Percentiles rank a stretch among this genome's conserved stretches.
Evolutionary conservation across 202 grass and related monocot species (phyloP).

Genomic region (Digitaria exilis): DNA sequence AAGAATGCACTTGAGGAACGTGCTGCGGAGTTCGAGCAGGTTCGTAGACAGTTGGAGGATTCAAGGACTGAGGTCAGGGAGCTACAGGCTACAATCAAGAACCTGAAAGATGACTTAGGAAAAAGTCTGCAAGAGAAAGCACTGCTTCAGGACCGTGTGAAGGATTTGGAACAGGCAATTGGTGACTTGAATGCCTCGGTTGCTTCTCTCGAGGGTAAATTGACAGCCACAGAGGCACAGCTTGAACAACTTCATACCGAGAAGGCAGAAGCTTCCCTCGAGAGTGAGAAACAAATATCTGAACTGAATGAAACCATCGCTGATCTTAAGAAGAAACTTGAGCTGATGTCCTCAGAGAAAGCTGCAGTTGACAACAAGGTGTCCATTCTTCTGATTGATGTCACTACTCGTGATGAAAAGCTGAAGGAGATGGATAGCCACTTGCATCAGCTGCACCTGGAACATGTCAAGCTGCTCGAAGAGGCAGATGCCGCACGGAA

Average conservation of each 20-base stretch:
- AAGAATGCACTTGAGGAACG: conserved; percentile 60
- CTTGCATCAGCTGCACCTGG: conserved; percentile 72
- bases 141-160: conserved; percentile 43
- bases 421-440: conserved; percentile 54
- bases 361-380: conserved; percentile 35
- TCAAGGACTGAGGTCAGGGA: conserved; percentile 33
- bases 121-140: conserved; percentile 53
- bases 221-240: conserved; percentile 45
- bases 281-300: conserved; percentile 51
- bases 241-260: conserved; percentile 43
- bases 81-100: conserved; percentile 51
- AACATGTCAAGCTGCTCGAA: conserved; percentile 66
- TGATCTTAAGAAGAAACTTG: conserved; percentile 47
- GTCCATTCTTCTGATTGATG: conserved; percentile 32
- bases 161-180: conserved; percentile 52
- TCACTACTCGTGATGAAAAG: conserved; percentile 47
- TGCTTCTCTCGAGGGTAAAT: conserved; percentile 46
- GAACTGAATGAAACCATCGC: conserved; percentile 52
- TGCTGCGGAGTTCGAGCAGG: conserved; percentile 54
- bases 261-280: conserved; percentile 42
- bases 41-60: conserved; percentile 50
- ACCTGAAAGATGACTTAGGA: conserved; percentile 57
- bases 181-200: conserved; percentile 4
- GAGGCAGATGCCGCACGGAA: conserved; percentile 37
- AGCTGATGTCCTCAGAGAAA: conserved; percentile 59